phyloP scores from a whole-genome alignment of 108 stramenopile genomes.

The Pinguiococcus pyrenoidosus region DNA sequence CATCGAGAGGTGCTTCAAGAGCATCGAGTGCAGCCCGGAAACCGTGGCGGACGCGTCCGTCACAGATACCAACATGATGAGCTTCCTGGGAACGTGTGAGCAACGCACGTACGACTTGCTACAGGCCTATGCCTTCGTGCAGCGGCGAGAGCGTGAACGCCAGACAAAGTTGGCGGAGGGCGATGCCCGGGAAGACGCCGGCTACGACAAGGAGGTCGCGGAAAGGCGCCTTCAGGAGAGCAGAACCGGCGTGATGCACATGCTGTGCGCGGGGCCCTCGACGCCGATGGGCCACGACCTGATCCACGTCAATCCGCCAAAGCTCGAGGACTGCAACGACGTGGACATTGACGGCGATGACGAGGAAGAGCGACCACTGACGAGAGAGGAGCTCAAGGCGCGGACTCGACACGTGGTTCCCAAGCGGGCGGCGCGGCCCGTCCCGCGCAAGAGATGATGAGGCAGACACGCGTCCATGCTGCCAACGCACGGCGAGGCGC shows the following conservation, averaged over 20 bases:
- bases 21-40: slow-evolving; percentile 38
- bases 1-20: slow-evolving; percentile 27
- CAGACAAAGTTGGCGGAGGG: neutral
- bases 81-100: slow-evolving; percentile 58
- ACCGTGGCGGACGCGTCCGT: slow-evolving; percentile 32
- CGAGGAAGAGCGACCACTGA: slow-evolving; percentile 40
- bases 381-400: slow-evolving; percentile 47
- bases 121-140: slow-evolving; percentile 12
- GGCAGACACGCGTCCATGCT: too few relatives aligned
- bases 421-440: too few relatives aligned
- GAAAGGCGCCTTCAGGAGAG: neutral
- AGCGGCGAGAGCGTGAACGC: neutral
- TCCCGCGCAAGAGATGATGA: too few relatives aligned
- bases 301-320: slow-evolving; percentile 58
- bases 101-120: slow-evolving; percentile 48
- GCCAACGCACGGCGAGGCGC: too few relatives aligned
- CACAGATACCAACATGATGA: slow-evolving; percentile 59
- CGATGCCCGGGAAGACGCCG: neutral
- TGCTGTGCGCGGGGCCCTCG: slow-evolving; percentile 33
- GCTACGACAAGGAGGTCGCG: neutral
- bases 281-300: slow-evolving; percentile 36
- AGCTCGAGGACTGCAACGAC: slow-evolving; percentile 53
- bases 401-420: too few relatives aligned
- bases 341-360: slow-evolving; percentile 48
- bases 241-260: slow-evolving; percentile 3